These are phyloP conservation scores for Cryptosporidium parvum DNA, from an alignment of 169 alveolate genomes.

Conservation along the genomic window DNA sequence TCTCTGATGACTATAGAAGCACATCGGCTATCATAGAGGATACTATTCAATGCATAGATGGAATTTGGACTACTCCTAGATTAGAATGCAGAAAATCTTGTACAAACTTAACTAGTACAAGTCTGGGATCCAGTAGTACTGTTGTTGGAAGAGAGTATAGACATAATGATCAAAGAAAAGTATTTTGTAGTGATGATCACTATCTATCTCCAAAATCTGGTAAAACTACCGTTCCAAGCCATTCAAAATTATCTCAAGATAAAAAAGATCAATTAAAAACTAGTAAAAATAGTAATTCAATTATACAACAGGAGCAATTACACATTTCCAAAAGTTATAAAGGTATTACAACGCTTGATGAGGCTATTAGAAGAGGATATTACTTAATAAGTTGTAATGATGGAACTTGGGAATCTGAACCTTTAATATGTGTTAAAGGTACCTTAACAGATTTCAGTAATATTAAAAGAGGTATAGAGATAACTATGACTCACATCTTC, in stretches of 20 bases:
- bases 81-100: constrained; percentile 55
- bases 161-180: constrained; percentile 61
- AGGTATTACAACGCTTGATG: constrained; percentile 20
- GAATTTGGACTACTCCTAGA: constrained; percentile 37
- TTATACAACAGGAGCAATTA: background rate
- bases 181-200: constrained; percentile 46
- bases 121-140: constrained; percentile 41
- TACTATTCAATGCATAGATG: constrained; percentile 38
- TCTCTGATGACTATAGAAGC: constrained; percentile 35
- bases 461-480: constrained; percentile 52
- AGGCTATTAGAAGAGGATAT: constrained; percentile 26
- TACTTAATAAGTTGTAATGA: constrained; percentile 35
- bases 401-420: constrained; percentile 74
- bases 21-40: constrained; percentile 30
- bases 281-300: background rate
- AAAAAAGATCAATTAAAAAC: background rate
- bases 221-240: background rate
- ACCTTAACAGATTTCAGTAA: constrained; percentile 62
- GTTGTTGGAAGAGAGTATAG: constrained; percentile 64
- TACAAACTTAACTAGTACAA: constrained; percentile 8
- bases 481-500: constrained; percentile 58
- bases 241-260: background rate
- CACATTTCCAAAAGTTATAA: background rate
- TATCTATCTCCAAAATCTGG: constrained; percentile 69
- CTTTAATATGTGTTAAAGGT: constrained; percentile 71